These are phyloP conservation scores for Trichoderma virens DNA, from an alignment of 495 filamentous ascomycete species.

Conservation along the genomic window DNA sequence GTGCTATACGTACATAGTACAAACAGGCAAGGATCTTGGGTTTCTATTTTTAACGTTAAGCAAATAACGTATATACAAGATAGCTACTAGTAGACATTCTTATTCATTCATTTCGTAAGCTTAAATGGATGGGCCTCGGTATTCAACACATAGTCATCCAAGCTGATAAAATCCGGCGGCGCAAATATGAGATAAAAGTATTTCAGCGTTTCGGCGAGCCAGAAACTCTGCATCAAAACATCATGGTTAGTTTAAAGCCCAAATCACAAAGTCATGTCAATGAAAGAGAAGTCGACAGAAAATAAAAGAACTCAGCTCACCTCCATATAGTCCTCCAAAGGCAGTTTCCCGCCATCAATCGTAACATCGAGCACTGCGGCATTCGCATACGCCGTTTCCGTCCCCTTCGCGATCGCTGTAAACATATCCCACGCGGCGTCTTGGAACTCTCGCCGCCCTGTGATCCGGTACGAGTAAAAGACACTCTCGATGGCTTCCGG, in stretches of 20 bases:
- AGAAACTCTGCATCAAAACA: constrained; percentile 21
- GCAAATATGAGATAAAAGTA: constrained; percentile 75
- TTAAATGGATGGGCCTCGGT: constrained; percentile 56
- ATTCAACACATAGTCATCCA: constrained; percentile 43
- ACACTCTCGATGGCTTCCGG: constrained; percentile 67
- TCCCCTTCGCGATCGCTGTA: constrained; percentile 50
- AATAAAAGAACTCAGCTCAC: constrained; percentile 4
- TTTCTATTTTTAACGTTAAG: too few species aligned
- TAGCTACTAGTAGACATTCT: too few species aligned
- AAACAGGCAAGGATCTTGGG: too few species aligned
- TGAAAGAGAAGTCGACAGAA: not conserved
- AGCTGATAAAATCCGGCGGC: constrained; percentile 53
- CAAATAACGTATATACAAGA: too few species aligned
- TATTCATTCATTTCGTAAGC: not conserved
- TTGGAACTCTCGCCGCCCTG: constrained; percentile 56
- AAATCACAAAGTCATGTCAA: not conserved
- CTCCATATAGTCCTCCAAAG: constrained; percentile 12
- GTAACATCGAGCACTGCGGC: constrained; percentile 51
- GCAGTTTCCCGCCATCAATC: not conserved
- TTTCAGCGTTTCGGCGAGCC: constrained; percentile 59
- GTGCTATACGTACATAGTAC: too few species aligned
- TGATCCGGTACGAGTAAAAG: constrained; percentile 70
- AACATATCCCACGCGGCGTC: constrained; percentile 78
- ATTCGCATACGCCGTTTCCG: constrained; percentile 50
- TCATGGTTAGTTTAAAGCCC: not conserved